Evolutionary conservation across 805 yeast genomes (phyloP), one percentile per base, ranked within the genome.

Genomic region (Saccharomycopsis sp.): DNA sequence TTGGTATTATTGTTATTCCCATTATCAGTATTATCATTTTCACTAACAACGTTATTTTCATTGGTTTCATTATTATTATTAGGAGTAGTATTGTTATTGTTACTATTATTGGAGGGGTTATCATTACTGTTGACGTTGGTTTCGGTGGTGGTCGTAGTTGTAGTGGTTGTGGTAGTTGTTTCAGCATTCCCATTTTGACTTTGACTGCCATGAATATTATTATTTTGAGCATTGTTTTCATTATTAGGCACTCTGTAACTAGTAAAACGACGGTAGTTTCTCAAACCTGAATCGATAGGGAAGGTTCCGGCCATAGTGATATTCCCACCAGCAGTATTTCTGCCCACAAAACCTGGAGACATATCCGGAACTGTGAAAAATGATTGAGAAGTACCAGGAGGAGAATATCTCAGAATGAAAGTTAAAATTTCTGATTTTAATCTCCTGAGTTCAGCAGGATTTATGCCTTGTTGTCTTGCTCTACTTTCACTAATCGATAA

Each of bases 391-490:
- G n/a, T n/a, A n/a, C n/a, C n/a, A n/a, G n/a, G n/a, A n/a, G n/a
- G n/a, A n/a, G n/a, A n/a, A n/a, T n/a, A n/a, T n/a, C 26, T 23
- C 6, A 10, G 10, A 10, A 23, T 23, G 10, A 23, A 8, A 23
- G 6, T 23, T 10, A 8, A 6, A 23, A 23, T 23, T 23, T 10
- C 26, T 8, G 26, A 23, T 10, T 34, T 39, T 13, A 45, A 21
- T 15, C 15, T 21, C 12, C 21, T 25, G 10, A 45, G 14, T 6
- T 21, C 39, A n/a, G 29, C 40, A 5, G 15, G 17, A 10, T 26
- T 19, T 13, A 45, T 31, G 14, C 49, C 49, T 33, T 45, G 49
- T 28, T 45, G 49, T 10, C 19, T 17, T 21, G 42, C 49, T 30
- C 49, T 28, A 3, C 27, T 18, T 25, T 45, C 44, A 13, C 47